Base-by-base conservation (phyloP, 352 stramenopile species). In the Phytopythium cucurbitacearum region DNA sequence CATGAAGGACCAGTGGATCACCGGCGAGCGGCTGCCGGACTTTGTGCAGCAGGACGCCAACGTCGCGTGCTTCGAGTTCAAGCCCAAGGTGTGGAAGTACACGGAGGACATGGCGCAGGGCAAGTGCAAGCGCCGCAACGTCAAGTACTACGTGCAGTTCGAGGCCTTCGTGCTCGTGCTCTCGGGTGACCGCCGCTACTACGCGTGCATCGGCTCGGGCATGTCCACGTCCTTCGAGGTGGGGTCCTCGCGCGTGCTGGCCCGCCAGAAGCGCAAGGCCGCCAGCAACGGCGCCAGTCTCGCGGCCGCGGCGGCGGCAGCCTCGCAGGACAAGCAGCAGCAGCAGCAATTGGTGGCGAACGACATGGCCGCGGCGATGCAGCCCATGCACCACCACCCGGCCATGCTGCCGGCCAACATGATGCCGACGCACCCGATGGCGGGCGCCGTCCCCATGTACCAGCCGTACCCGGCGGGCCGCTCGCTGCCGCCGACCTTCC, bases 41-140 rank as follows among this genome's bases (percentile, higher is more conserved):
- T 93, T 93, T 71, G 78, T 89, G 40, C 80, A 91, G 59, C 83
- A 88, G 51, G 76, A 87, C 16, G 55, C 53, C 41, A 77, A 89
- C 65, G 70, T 85, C 13, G 79, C 84, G 35, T 87, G 77, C 63
- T 94, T 86, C 53, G 81, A 91, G 65, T 94, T 94, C 67, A 94
- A 94, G 68, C 84, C 84, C 16, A 94, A 94, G 64, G 84, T 94
- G 2, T 94, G 84, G 84, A 94, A 94, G 64, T 94, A 94, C 77
- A 87, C 67, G 44, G 84, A 94, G 35, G 84, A 94, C 54, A 91
- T 94, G 84, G 69, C 80, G n/a, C 83, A 90, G 48, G 84, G 80
- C 71, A 91, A 91, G 65, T 92, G 81, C 71, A 94, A 94, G 60
- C 81, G 83, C 41, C 80, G 80, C 60, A 94, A 91, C 59, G 80